Conservation (phyloP, 2,329 filamentous ascomycete species). For the Cladorrhinum sp. region DNA sequence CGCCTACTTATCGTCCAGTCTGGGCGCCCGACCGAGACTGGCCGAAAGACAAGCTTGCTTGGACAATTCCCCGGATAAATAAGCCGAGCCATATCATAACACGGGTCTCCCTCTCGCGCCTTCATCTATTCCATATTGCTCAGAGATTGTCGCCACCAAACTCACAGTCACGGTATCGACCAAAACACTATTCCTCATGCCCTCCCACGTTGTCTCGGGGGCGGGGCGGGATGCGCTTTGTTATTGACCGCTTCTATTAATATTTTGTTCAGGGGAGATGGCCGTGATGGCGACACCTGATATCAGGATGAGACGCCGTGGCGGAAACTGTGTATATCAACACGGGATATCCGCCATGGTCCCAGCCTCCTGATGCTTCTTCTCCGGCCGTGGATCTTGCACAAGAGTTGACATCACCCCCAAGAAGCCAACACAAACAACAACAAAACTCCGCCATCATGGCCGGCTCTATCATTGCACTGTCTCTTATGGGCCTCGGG, state of each 20-base stretch:
- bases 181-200: conserved; percentile 15
- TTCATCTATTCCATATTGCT: conserved; percentile 33
- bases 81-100: conserved; percentile 27
- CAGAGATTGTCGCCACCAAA: conserved; percentile 30
- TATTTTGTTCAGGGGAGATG: conserved; percentile 19
- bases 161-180: conserved; percentile 15
- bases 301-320: conserved; percentile 2
- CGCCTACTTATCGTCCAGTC: conserved; percentile 16
- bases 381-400: conserved; percentile 18
- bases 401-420: conserved; percentile 10
- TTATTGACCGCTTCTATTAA: conserved; percentile 25
- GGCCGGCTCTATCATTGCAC: conserved; percentile 26
- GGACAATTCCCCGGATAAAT: conserved; percentile 30
- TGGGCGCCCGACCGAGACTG: conserved; percentile 21
- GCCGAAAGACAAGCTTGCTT: conserved; percentile 12
- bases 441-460: conserved; percentile 22
- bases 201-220: conserved; percentile 12
- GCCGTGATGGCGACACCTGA: conserved; percentile 5
- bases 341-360: conserved; percentile 9
- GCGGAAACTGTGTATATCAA: conserved; percentile 22
- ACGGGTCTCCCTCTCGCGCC: conserved; percentile 23
- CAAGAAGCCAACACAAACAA: conserved; percentile 10
- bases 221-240: conserved; percentile 15
- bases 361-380: background rate
- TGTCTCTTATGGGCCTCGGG: conserved; percentile 28